Conservation (phyloP, 345 rosid genomes). For the Bruguiera parviflora region DNA sequence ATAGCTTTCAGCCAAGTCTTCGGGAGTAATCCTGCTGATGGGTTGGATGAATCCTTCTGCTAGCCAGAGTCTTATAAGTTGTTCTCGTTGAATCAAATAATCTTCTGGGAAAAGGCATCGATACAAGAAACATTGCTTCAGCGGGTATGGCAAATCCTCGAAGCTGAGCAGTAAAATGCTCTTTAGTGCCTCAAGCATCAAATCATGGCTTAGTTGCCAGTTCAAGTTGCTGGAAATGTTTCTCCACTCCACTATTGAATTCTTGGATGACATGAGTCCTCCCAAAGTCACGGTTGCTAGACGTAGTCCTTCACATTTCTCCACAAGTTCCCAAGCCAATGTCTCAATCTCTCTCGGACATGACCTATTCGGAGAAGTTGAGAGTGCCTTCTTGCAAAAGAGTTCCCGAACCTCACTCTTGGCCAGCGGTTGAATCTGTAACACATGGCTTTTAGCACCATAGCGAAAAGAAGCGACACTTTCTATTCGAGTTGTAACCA, state of each 20-base stretch:
- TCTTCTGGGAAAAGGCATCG: constrained; percentile 33
- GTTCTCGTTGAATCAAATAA: constrained; percentile 22
- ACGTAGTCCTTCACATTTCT: constrained; percentile 17
- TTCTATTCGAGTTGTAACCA: constrained; percentile 22
- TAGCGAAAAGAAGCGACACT: not conserved
- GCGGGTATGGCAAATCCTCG: constrained; percentile 24
- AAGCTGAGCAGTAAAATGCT: constrained; percentile 36
- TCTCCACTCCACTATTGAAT: constrained; percentile 16
- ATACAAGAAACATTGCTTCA: constrained; percentile 19
- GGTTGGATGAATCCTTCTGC: constrained; percentile 36
- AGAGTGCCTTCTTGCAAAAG: constrained; percentile 21
- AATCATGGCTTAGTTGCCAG: constrained; percentile 29
- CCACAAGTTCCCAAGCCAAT: not conserved
- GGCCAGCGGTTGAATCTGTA: constrained; percentile 4
- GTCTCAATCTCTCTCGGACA: constrained; percentile 12
- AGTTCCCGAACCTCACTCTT: constrained; percentile 14
- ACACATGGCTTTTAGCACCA: not conserved
- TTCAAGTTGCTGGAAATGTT: constrained; percentile 25
- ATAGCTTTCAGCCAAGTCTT: constrained; percentile 34
- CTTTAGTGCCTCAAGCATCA: constrained; percentile 23
- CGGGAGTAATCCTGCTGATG: constrained; percentile 6
- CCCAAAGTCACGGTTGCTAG: constrained; percentile 20
- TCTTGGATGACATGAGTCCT: constrained; percentile 17
- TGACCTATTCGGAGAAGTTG: not conserved
- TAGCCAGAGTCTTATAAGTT: constrained; percentile 34